Conservation (phyloP, 2,329 filamentous ascomycete species). For the Neonectria magnoliae region DNA sequence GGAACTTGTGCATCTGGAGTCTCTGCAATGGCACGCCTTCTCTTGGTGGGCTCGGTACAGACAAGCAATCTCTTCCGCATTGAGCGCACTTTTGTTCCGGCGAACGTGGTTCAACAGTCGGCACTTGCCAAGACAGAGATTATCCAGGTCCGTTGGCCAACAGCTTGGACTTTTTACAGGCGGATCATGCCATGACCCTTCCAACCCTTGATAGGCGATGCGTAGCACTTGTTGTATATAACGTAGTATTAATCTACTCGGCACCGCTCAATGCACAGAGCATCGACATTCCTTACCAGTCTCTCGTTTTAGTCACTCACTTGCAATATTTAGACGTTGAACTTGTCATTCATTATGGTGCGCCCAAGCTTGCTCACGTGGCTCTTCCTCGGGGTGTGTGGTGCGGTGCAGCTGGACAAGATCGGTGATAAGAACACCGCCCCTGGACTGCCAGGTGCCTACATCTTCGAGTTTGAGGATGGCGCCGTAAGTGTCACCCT, state of each 20-base stretch:
- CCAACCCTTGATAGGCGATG: neutral
- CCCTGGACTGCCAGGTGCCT: conserved; percentile 56
- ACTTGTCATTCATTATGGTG: conserved; percentile 46
- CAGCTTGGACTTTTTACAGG: neutral
- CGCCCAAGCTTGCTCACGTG: conserved; percentile 46
- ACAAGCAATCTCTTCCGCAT: neutral
- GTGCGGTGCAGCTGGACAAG: conserved; percentile 41
- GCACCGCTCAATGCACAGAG: neutral
- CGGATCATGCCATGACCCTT: neutral
- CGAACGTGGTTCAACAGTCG: neutral
- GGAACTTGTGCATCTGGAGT: neutral
- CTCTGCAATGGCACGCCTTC: neutral
- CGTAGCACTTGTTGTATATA: neutral
- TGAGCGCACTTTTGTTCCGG: neutral
- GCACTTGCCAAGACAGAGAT: neutral
- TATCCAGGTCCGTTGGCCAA: neutral
- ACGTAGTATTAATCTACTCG: neutral
- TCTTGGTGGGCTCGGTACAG: neutral
- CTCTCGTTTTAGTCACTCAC: neutral
- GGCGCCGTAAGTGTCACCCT: conserved; percentile 52
- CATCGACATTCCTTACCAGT: neutral
- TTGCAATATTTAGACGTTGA: neutral
- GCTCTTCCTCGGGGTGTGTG: conserved; percentile 48
- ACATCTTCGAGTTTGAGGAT: conserved; percentile 64
- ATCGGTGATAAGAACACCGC: conserved; percentile 29